Percentiles rank a stretch among this genome's conserved stretches.
These are phyloP conservation scores for Fusarium cicatricum DNA, from an alignment of 2,329 filamentous ascomycete genomes.

Conservation along the genomic window DNA sequence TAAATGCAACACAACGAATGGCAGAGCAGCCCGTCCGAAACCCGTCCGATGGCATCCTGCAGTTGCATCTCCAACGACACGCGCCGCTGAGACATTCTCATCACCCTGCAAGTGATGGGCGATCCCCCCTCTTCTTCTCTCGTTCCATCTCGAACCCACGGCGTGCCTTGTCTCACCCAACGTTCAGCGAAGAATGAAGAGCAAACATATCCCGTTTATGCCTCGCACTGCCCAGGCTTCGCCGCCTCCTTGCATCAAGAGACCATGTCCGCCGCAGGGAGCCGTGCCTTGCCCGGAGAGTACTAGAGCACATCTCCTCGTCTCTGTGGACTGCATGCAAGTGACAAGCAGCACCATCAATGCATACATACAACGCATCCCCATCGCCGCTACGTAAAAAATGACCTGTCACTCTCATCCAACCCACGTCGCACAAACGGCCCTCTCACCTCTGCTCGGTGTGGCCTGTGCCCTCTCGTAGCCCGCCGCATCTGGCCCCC, in stretches of 20 bases:
- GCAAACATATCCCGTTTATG: too few relatives aligned
- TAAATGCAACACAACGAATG: too few relatives aligned
- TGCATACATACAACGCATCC: neutral
- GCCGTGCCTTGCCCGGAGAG: too few relatives aligned
- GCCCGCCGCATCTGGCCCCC: conserved; percentile 5
- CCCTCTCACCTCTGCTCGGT: conserved; percentile 1
- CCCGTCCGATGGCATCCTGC: neutral
- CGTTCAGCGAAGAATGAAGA: too few relatives aligned
- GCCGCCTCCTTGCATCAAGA: neutral
- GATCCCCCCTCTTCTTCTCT: too few relatives aligned
- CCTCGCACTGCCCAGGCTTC: neutral
- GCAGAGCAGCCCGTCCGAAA: too few relatives aligned
- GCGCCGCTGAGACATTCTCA: conserved; percentile 8
- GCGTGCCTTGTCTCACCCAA: too few relatives aligned
- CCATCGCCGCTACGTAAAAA: conserved; percentile 2
- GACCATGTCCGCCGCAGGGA: too few relatives aligned
- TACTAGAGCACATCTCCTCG: too few relatives aligned
- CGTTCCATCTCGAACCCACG: too few relatives aligned
- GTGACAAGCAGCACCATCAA: conserved; percentile 1
- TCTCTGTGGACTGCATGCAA: neutral
- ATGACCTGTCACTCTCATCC: conserved; percentile 2
- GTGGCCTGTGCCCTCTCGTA: neutral
- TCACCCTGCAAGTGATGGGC: neutral
- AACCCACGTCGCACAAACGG: neutral
- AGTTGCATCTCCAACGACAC: neutral